phyloP scores from a whole-genome alignment of 2,329 filamentous ascomycete genomes.

The Fusarium clavum region DNA sequence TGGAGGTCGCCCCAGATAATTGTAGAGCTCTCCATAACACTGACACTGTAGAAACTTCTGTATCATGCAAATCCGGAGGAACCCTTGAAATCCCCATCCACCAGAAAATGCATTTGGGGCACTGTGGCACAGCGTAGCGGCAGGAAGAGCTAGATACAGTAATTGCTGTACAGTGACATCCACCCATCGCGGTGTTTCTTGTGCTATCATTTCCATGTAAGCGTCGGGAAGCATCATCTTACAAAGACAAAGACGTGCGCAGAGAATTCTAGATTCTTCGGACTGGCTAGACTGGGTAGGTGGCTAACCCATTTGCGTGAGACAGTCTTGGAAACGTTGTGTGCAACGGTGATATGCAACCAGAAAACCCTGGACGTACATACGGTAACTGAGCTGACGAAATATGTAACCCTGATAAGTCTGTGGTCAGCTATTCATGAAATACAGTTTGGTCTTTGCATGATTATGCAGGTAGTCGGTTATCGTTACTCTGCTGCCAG shows the following conservation, averaged over 20 bases:
- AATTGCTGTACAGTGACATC: conserved; percentile 7
- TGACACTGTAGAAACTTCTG: conserved; percentile 2
- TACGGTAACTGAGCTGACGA: not conserved
- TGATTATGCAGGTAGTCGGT: not conserved
- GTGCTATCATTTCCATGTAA: not conserved
- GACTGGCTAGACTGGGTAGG: not conserved
- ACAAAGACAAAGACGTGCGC: conserved; percentile 3
- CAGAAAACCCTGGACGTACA: not conserved
- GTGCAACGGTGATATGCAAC: conserved; percentile 8
- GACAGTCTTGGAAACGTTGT: conserved; percentile 11
- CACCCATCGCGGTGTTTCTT: not conserved
- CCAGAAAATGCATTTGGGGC: conserved; percentile 10
- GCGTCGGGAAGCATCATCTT: not conserved
- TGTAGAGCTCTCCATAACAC: not conserved
- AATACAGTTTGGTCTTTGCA: not conserved
- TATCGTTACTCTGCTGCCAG: conserved; percentile 7
- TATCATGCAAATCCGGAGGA: conserved; percentile 19
- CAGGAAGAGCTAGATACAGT: conserved; percentile 1
- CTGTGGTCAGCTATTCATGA: not conserved
- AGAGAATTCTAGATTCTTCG: conserved; percentile 36
- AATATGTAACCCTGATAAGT: not conserved
- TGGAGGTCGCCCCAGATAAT: conserved; percentile 12
- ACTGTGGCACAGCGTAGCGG: conserved; percentile 25
- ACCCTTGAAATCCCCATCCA: conserved; percentile 2
- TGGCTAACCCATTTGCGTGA: conserved; percentile 20